Base-by-base conservation (phyloP, 305 asterid species). In the Plantago rigida region DNA sequence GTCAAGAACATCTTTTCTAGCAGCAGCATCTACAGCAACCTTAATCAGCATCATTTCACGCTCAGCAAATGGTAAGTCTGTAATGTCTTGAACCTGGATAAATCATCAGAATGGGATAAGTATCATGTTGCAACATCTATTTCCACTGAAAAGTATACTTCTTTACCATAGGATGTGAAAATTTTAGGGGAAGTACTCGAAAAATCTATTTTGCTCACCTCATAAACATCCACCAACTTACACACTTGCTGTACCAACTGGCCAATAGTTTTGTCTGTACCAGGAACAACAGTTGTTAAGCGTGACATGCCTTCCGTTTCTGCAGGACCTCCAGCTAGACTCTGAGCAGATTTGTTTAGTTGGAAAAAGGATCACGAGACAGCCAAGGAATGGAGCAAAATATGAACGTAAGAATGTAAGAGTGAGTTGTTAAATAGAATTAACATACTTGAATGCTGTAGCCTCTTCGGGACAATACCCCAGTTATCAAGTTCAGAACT, bases 291-390 rank as follows among this genome's bases (percentile, higher is more conserved):
- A 47, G 98, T 91, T 59, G 94, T 91, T 68, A 91, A 87, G 69
- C 96, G 94, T 47, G 98, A 91, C 71, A 80, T 65, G 49, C 96
- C 96, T 66, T 87, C 89, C 59, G 51, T 67, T 75, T 87, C 97
- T 9, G 96, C 88, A 68, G 87, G 90, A 70, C 97, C 97, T 12
- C 83, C 95, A 65, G 97, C 94, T 65, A 89, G 93, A 82, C 97
- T 89, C 95, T 89, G 83, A 60, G 79, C 49, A 67, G 69, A 60
- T 62, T 46, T 29, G 39, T 68, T 69, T 52, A 65, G 55, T 62
- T 52, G 47, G 59, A 31, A 48, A 62, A 22, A 22, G 1, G 26
- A 22, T 63, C 64, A 64, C 60, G 72, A 46, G 42, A 42, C 22
- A 41, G 39, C 28, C 14, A 51, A 52, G 2, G 41, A 42, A 45